These are phyloP conservation scores for Raphanus raphanistrum DNA, from an alignment of 345 rosid genomes.

Conservation along the genomic window DNA sequence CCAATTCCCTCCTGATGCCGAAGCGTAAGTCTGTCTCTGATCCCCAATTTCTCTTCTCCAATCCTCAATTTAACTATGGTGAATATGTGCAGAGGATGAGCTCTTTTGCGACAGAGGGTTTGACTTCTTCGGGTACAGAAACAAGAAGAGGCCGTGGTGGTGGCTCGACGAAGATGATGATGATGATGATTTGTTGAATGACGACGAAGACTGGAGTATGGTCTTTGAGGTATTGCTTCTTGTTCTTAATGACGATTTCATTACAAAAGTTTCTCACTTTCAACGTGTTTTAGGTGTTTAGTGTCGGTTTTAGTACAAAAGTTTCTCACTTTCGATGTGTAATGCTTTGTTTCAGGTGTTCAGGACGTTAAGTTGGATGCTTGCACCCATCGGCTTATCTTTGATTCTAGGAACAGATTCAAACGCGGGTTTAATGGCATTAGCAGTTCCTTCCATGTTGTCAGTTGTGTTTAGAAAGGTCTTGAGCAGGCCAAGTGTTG, in stretches of 20 bases:
- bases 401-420: conserved; percentile 74
- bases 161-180: neutral
- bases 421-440: conserved; percentile 78
- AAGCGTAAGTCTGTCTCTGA: no score
- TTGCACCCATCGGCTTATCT: conserved; percentile 72
- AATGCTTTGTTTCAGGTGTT: conserved; percentile 45
- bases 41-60: no score
- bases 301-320: no score
- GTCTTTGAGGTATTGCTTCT: conserved; percentile 56
- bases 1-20: no score
- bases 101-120: conserved; percentile 32
- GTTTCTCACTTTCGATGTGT: no score
- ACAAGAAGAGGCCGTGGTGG: neutral
- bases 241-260: neutral
- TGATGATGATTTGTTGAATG: no score
- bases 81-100: conserved; percentile 36
- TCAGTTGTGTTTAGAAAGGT: conserved; percentile 60
- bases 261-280: neutral
- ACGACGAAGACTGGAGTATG: conserved; percentile 38
- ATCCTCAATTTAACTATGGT: no score
- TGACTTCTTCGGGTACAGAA: conserved; percentile 24
- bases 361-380: conserved; percentile 72
- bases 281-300: no score
- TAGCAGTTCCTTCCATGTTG: conserved; percentile 74
- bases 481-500: conserved; percentile 44